Conservation (phyloP, 495 filamentous ascomycete genomes). For the Penicillium antarcticum region DNA sequence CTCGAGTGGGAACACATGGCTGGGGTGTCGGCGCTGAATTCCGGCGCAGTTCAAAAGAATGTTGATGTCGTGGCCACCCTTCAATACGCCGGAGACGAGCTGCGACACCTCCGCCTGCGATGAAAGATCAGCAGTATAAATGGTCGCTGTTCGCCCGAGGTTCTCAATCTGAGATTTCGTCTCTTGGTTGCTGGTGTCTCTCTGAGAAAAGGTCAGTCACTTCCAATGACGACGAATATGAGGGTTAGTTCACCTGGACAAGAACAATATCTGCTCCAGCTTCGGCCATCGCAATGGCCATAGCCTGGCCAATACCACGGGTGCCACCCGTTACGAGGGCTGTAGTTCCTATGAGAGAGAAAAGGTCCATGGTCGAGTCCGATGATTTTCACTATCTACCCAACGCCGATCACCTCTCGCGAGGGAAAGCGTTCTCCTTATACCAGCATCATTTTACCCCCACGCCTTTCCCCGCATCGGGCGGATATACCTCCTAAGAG, state of each 20-base stretch:
- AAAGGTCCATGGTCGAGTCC: conserved; percentile 17
- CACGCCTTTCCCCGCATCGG: neutral
- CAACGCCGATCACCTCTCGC: neutral
- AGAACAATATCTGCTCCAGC: conserved; percentile 80
- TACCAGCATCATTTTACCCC: neutral
- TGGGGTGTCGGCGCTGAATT: conserved; percentile 76
- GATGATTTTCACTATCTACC: too few relatives aligned
- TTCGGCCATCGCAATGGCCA: conserved; percentile 77
- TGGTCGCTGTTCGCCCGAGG: conserved; percentile 63
- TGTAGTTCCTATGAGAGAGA: conserved; percentile 56
- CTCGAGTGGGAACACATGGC: conserved; percentile 70
- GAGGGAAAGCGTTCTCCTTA: neutral
- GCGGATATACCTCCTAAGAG: neutral
- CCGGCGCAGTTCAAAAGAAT: conserved; percentile 86
- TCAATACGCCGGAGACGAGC: too few relatives aligned
- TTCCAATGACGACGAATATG: neutral
- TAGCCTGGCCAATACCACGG: conserved; percentile 81
- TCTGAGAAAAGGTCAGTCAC: conserved; percentile 32
- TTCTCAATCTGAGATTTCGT: conserved; percentile 59
- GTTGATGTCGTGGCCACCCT: conserved; percentile 48
- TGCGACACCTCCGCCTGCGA: too few relatives aligned
- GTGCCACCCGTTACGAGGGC: conserved; percentile 86
- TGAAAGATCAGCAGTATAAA: too few relatives aligned
- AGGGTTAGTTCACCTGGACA: conserved; percentile 36
- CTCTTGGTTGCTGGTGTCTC: conserved; percentile 58